Base-by-base conservation (phyloP, 2,329 filamentous ascomycete species). In the Tolypocladium tropicale region DNA sequence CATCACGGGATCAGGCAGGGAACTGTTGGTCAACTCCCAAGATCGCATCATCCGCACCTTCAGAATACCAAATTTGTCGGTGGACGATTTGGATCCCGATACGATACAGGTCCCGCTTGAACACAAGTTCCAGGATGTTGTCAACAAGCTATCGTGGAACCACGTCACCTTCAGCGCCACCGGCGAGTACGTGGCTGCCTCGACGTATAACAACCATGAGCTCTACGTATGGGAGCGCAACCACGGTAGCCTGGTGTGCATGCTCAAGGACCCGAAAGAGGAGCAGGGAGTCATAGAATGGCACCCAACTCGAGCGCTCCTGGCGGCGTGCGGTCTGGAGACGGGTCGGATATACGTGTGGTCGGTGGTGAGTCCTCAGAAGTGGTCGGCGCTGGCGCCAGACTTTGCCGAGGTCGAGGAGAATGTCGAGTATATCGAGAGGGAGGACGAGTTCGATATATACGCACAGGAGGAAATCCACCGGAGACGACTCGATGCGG, bases 401-500 rank as follows among this genome's bases (percentile, higher is more conserved):
- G 95, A 99, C 72, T 99, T 99, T 71, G 89, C 86, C 43, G 94
- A 99, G 71, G 91, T 99, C 16, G 94, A 99, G 72, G 94, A 99
- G 72, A 99, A 99, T 64, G 91, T 96, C 25, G 90, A 97, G 69
- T 99, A 99, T 68, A 83, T 95, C 46, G 94, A 99, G 71, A 83
- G 84, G 56, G 94, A 99, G 72, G 94, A 99, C 68, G 94, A 99
- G 68, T 99, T 99, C 64, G 95, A 99, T 70, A 95, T 97, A 56
- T 94, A 97, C 68, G 91, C 91, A 0, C 87, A 93, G 57, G 93
- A 96, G 68, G 93, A 97, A 70, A 86, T 97, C 56, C 90, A 95
- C 68, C 93, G 96, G 70, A 84, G 93, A 33, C 83, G 92, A 48
- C 78, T 97, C 2, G 92, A 97, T 68, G 81, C 88, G 14, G 94